Evolutionary conservation across 2,329 filamentous ascomycete species (phyloP), one percentile per base, ranked within the genome.

Genomic region (Fusarium heterosporum): DNA sequence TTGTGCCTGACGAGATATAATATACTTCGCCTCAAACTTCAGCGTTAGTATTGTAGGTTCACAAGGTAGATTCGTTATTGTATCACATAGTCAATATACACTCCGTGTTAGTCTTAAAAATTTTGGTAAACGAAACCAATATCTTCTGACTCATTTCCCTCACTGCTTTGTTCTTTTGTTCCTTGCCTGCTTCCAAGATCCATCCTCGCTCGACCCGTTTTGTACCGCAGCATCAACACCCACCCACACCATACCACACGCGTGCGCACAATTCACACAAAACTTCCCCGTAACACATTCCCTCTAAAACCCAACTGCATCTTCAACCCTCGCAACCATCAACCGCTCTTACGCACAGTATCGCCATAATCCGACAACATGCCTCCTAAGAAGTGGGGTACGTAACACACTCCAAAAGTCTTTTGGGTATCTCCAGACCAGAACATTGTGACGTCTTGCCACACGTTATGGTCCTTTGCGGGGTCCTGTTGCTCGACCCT

Each of bases 311-410:
- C 19, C 45, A 29, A 36, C 28, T 48, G n/a, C 36, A 19, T 41
- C 38, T 26, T 46, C 48, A 48, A 58, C 49, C 48, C 42, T 45
- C 30, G 48, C 42, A 71, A 68, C 41, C 55, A 55, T 52, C 49
- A 54, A 61, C 55, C n/a, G 36, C 40, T 42, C 57, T 32, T 30
- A 46, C 30, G 38, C n/a, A 32, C 32, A n/a, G 34, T 39, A 25
- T 19, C 36, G 26, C n/a, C 55, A 38, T 41, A 38, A 52, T 51
- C 68, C 70, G 74, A 77, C 74, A 81, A 75, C 75, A 82, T 82
- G 80, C 77, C 80, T 76, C 75, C 78, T 59, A 77, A 75, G 70
- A 78, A 81, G 74, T 81, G 79, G 79, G 79, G 79, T 81, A 78
- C 76, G 79, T 77, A 46, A 41, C 41, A 39, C 39, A 42, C 48